Evolutionary conservation across 75 land plant genomes (phyloP).

Genomic region (Picea sitchensis): DNA sequence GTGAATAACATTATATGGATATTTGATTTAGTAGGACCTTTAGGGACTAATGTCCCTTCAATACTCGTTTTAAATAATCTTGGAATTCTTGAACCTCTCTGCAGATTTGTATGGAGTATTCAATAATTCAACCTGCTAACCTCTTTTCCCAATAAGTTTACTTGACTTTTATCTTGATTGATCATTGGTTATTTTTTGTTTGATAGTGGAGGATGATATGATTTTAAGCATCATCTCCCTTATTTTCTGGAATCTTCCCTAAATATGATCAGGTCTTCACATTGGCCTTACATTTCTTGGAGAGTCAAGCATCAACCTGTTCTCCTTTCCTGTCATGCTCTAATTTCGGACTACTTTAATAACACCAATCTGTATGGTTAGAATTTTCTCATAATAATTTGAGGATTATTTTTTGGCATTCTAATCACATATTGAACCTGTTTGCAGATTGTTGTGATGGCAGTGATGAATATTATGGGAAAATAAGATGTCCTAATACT

Average conservation of each 20-base stretch:
- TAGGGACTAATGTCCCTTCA: no score
- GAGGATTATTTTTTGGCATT: neutral
- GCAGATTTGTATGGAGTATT: neutral
- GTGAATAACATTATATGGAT: no score
- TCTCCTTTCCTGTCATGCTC: neutral
- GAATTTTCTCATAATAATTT: neutral
- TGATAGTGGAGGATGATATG: neutral
- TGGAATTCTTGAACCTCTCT: neutral
- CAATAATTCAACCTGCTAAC: neutral
- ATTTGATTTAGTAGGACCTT: no score
- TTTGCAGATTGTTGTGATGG: constrained; percentile 90
- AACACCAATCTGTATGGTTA: neutral
- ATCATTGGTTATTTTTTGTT: neutral
- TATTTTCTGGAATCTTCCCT: neutral
- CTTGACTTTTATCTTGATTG: neutral
- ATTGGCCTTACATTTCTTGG: neutral
- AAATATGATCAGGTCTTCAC: neutral
- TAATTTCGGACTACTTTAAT: neutral
- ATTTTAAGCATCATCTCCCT: neutral
- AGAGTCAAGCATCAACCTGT: neutral
- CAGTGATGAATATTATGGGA: constrained; percentile 81
- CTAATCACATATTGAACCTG: neutral
- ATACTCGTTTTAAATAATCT: no score
- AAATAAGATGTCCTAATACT: constrained; percentile 52
- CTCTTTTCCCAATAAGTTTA: neutral